Evolutionary conservation across 2,329 filamentous ascomycete genomes (phyloP), one percentile per base, ranked within the genome.

Genomic region (Trichoderma koningii): DNA sequence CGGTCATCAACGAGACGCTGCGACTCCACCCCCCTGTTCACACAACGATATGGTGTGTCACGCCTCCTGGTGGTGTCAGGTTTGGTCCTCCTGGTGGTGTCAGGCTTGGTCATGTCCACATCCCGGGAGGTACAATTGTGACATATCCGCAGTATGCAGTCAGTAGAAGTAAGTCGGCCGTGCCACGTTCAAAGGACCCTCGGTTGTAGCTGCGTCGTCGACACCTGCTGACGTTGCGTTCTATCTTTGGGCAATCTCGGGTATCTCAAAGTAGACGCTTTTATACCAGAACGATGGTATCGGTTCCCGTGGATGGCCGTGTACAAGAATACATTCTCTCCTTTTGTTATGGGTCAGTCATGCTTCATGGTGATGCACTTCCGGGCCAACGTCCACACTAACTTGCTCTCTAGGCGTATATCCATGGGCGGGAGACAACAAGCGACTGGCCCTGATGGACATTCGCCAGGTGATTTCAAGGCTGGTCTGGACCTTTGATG

Each of bases 241-340:
- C 6, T n/a, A 4, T 7, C 14, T 28, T 15, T 17, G 47, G 5
- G 15, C 38, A 41, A 41, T 26, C n/a, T 26, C 3, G 26, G 55
- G 4, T 63, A 45, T 44, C 17, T 26, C 21, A 51, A 65, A 4
- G 68, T 69, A 9, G 53, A 67, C 0, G 71, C 74, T 19, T 79
- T 78, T 55, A 71, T 78, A 7, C 77, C 77, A 1, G 76, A 79
- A 55, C 70, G 77, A 30, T 79, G 75, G 74, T 74, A 71, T 2
- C 69, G 70, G 3, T 66, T 57, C 10, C 71, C 69, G 1, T 72
- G 76, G 6, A 65, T 79, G 64, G 68, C 73, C 12, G 72, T 69
- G 34, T 70, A 78, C 57, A 63, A 67, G 19, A 67, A 69, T 2
- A 74, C 72, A 1, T 76, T 72, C 57, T 65, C 65, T 2, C 77